Base-by-base conservation (phyloP, 2,329 filamentous ascomycete species). In the Eutypa lata region DNA sequence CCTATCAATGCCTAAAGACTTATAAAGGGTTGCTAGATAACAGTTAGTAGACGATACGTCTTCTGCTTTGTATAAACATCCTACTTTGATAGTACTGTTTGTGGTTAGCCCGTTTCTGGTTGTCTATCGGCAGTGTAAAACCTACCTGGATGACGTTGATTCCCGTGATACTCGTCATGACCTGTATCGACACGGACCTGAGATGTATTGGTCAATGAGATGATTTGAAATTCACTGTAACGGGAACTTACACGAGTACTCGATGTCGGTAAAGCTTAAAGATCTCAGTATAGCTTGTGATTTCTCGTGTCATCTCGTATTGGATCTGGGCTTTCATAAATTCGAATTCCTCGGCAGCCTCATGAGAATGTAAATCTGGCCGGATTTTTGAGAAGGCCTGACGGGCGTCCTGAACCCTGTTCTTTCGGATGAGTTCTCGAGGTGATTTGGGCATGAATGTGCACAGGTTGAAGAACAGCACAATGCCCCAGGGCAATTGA, bases 401-500 rank as follows among this genome's bases (percentile, higher is more conserved):
- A 1, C 74, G 71, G 2, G 78, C 78, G 35, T 73, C 56, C 7
- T 80, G 76, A 5, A 75, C 58, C 55, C 76, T 74, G 6, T 76
- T 77, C 2, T 58, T 67, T 1, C 76, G 73, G 38, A 81, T 73
- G 31, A 81, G 63, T 58, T 80, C 74, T n/a, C 75, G 74, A 40
- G 77, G 78, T 1, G 77, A 80, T 54, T 80, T 71, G 0, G 77
- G 77, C 76, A 81, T 79, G 56, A 81, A 80, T 0, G 76, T 80
- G 7, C 68, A 60, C 18, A 81, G 63, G 1, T 78, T 78, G 24
- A 69, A 60, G 55, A 80, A 78, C 65, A 81, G 64, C 40, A 81
- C 68, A 3, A 81, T 61, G 1, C 77, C 77, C 74, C 76, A 81
- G 0, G 78, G 78, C 5, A 80, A 74, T 61, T 81, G 78, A 18